Evolutionary conservation across 192 early-diverging fungal species (phyloP), one percentile per base, ranked within the genome.

Genomic region (Chytriomyces sp.): DNA sequence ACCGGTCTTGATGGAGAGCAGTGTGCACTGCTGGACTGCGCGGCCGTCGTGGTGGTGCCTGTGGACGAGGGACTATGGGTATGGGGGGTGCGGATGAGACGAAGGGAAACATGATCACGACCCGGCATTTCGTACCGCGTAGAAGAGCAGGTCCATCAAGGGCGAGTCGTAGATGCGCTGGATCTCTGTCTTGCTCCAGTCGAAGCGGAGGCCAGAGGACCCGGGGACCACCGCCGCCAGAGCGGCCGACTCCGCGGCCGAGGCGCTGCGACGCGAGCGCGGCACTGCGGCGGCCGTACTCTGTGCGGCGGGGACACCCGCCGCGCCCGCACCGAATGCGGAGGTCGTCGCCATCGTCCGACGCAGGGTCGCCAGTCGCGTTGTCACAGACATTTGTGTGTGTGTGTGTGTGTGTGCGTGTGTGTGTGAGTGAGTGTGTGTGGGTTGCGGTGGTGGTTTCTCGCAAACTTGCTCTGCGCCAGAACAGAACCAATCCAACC

Each of bases 1-100:
- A 59, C 92, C 92, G 25, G 92, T 92, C 80, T 93, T 93, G 81
- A 93, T 93, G 59, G 84, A 87, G 52, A 92, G 67, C 3, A 93
- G 80, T 7, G 92, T 93, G 77, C 89, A 92, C 74, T 91, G 91
- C 81, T 93, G 92, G 25, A 93, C 90, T 36, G 85, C 86, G 39
- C 85, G 76, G 10, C 89, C 82, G 78, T 92, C 84, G 74, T 86
- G 86, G 80, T 89, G 77, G 32, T 81, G 69, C 59, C 92, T 86
- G 76, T 93, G 92, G n/a, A 91, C 89, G 55, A 83, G 88, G 39
- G 89, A 88, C 90, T 91, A 49, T 26, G 17, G n/a, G n/a, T 10
- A 10, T 3, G 55, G n/a, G 26, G 38, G 36, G 31, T 6, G 19
- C 19, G 36, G 5, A 7, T 22, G 10, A 70, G n/a, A 19, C 31